These are phyloP conservation scores for Adansonia madagascariensis DNA, from an alignment of 441 rosid genomes.

Conservation along the genomic window DNA sequence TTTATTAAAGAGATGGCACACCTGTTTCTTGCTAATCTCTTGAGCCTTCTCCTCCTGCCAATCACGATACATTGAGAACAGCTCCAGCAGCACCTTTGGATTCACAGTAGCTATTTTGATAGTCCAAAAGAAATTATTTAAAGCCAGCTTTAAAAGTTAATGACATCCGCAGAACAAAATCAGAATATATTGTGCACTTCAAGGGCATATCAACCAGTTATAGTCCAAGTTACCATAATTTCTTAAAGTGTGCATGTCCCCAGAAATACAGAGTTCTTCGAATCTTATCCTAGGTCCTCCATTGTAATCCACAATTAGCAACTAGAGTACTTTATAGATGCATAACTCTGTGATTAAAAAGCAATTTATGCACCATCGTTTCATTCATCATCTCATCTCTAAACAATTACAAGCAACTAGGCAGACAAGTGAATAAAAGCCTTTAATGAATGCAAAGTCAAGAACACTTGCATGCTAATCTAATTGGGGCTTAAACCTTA, in stretches of 20 bases:
- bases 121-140: conserved; percentile 22
- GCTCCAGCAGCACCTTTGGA: conserved; percentile 81
- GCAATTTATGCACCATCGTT: background rate
- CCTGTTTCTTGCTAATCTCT: conserved; percentile 80
- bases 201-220: background rate
- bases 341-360: background rate
- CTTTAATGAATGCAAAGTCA: background rate
- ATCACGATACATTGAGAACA: conserved; percentile 76
- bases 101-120: conserved; percentile 59
- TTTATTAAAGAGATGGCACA: conserved; percentile 27
- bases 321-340: background rate
- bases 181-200: conserved; percentile 1
- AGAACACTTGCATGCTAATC: background rate
- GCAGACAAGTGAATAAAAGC: background rate
- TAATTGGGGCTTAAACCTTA: background rate
- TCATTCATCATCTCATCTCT: background rate
- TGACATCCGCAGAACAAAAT: conserved; percentile 6
- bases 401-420: background rate
- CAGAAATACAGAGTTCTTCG: background rate
- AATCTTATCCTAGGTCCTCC: background rate
- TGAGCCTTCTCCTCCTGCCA: conserved; percentile 77
- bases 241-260: background rate
- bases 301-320: background rate
- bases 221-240: conserved; percentile 1
- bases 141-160: conserved; percentile 4